Base-by-base conservation (phyloP, 2,329 filamentous ascomycete genomes). In the Scytalidium lignicola region DNA sequence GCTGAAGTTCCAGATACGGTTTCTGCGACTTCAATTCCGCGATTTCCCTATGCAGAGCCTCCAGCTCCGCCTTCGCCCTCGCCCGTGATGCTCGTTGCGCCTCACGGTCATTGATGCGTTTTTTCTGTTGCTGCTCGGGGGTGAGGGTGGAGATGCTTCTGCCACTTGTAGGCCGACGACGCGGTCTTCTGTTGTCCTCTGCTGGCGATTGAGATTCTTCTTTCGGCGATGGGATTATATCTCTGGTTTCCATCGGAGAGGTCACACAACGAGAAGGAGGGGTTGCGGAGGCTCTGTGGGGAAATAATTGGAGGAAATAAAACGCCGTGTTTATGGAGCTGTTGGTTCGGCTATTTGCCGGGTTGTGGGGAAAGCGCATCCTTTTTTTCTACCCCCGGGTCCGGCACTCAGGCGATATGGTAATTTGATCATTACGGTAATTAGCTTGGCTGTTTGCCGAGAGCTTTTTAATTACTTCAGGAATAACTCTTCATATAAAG, bases 1-100 rank as follows among this genome's bases (percentile, higher is more conserved):
- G 74, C 67, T 95, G 88, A 18, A 95, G 78, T 63, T 96, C 90
- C 63, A 88, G 84, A 59, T 90, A 91, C 0, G 89, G 88, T 66
- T 91, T 83, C 68, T 90, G 86, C 50, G 79, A 85, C 53, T 75
- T 74, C 58, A 95, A 78, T 55, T 93, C 87, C 46, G 83, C 78
- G 54, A 95, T 85, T 62, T 86, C 82, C 55, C 75, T 76, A 71
- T 95, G 88, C 46, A 95, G 74, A 23, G 74, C 74, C 64, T 95
- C 88, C 62, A 96, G 95, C 67, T 90, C 88, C 62, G 87, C 82
- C 71, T 90, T 92, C 37, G 90, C 95, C 59, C 90, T 80, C 66
- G 90, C 88, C 44, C 90, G 78, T 55, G 95, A 96, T 37, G 89
- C 89, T 41, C 90, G 80, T 70, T 96, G 90, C 37, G 90, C 90